Conservation (phyloP, 2,329 filamentous ascomycete species). For the Colletotrichum tropicicola region DNA sequence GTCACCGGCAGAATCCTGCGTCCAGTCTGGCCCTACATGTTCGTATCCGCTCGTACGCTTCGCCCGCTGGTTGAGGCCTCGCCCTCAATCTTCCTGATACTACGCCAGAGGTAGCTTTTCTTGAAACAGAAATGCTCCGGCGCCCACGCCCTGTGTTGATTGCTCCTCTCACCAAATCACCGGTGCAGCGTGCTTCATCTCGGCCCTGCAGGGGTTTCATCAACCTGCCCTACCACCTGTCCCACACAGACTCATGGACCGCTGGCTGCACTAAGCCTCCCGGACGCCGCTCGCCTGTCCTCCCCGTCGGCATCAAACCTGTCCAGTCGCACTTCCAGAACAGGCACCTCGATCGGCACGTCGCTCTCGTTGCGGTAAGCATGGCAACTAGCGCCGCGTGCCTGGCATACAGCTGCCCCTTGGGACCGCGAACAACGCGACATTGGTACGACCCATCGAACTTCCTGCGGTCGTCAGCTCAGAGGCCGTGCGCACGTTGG, state of each 20-base stretch:
- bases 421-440: not conserved
- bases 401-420: conserved; percentile 1
- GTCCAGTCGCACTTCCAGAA: conserved; percentile 6
- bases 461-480: not conserved
- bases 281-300: not conserved
- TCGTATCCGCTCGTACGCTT: not conserved
- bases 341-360: not conserved
- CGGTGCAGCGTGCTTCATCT: conserved; percentile 21
- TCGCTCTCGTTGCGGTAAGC: not conserved
- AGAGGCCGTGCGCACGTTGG: not conserved
- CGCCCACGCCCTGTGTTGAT: not conserved
- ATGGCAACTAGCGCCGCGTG: not conserved
- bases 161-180: not conserved
- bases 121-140: conserved; percentile 16
- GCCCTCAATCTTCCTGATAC: not conserved
- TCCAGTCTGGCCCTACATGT: not conserved
- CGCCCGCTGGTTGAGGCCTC: not conserved
- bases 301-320: not conserved
- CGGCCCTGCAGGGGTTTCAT: conserved; percentile 17
- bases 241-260: conserved; percentile 9
- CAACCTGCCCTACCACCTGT: not conserved
- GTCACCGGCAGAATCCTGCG: not conserved
- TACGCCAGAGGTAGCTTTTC: conserved; percentile 1
- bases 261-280: conserved; percentile 20
- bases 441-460: not conserved